Base-by-base conservation (phyloP, 495 filamentous ascomycete species). In the Neurospora sp. region DNA sequence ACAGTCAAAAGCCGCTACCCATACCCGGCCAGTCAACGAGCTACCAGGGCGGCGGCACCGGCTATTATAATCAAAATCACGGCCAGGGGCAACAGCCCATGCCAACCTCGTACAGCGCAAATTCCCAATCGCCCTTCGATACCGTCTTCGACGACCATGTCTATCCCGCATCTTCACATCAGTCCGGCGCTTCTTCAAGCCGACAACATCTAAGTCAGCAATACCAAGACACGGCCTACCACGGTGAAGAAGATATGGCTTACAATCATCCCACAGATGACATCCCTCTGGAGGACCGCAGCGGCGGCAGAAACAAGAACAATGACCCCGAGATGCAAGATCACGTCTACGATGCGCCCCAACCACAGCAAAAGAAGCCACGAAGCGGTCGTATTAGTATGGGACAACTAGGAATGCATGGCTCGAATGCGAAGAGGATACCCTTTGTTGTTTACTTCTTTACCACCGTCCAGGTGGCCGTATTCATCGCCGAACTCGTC, bases 401-500 rank as follows among this genome's bases (percentile, higher is more conserved):
- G 69, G 82, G 80, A 71, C 83, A 87, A 75, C 79, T 86, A 70
- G 85, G 85, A 69, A 84, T 85, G 85, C 69, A 84, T 69, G 82
- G 84, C 38, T 78, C 82, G 47, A 76, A 82, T 76, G 79, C 78
- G 80, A 86, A 84, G 76, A 89, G 80, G 87, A 90, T 94, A 76
- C 88, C 95, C 2, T 94, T 92, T 86, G 90, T 97, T 14, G 92
- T 93, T 9, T 99, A 94, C 80, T 79, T 89, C 45, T 87, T 98
- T 53, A 94, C 94, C 4, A 41, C 89, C 18, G 85, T 93, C 22
- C 94, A 98, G 80, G 81, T 96, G 14, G 84, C 84, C 10, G 93
- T 98, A n/a, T 99, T 99, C 75, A 92, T 98, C 75, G 93, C 85
- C 41, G 93, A 98, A 85, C 81, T 99, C 70, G 90, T 91, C 69